Evolutionary conservation across 352 stramenopile genomes (phyloP).

Genomic region (Phytophthora nicotianae): DNA sequence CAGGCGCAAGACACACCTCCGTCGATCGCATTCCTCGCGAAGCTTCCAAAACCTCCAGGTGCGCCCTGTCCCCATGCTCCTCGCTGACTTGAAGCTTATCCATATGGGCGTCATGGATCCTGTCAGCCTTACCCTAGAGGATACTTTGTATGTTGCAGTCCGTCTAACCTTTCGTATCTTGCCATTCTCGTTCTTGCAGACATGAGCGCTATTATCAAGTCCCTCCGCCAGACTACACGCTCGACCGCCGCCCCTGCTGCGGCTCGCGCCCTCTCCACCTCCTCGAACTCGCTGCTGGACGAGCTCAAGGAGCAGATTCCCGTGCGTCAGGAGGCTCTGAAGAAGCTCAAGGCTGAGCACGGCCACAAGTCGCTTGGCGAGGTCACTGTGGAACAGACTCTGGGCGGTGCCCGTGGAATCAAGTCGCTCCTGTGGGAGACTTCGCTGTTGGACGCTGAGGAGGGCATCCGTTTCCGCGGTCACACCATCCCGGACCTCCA

Average conservation of each 20-base stretch:
- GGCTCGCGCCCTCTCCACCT: slow-evolving; percentile 71
- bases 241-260: slow-evolving; percentile 36
- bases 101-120: slow-evolving; percentile 21
- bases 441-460: slow-evolving; percentile 93
- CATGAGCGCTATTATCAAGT: slow-evolving; percentile 72
- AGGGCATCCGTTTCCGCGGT: slow-evolving; percentile 99
- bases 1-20: slow-evolving; percentile 26
- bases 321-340: slow-evolving; percentile 91
- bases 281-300: slow-evolving; percentile 72
- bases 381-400: slow-evolving; percentile 96
- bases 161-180: neutral
- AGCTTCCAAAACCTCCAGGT: slow-evolving; percentile 25
- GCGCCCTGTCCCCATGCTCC: neutral
- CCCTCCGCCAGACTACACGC: slow-evolving; percentile 56
- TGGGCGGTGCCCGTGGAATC: slow-evolving; percentile 96
- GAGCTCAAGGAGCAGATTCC: slow-evolving; percentile 91
- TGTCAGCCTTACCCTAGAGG: neutral
- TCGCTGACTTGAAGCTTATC: slow-evolving; percentile 4
- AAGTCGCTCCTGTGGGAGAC: slow-evolving; percentile 99
- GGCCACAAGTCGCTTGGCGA: slow-evolving; percentile 92
- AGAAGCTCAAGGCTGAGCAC: slow-evolving; percentile 95
- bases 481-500: slow-evolving; percentile 99
- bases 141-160: slow-evolving; percentile 11
- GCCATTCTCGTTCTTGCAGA: neutral
- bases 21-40: slow-evolving; percentile 6